Base-by-base conservation (phyloP, 2,329 filamentous ascomycete species). In the Aspergillus floridensis region DNA sequence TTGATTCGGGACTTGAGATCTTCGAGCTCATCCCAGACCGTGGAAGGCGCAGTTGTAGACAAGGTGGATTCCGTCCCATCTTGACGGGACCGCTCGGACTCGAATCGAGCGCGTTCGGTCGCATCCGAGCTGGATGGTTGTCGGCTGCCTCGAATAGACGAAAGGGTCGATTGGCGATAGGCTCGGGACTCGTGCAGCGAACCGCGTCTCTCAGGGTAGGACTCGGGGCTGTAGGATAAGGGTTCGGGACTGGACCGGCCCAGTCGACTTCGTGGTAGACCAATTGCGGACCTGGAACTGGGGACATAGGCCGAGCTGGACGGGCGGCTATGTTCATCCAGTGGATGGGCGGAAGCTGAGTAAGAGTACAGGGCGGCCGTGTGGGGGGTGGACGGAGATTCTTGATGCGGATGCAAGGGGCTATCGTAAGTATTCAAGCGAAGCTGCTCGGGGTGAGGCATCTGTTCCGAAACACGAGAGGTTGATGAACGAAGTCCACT, bases 21-120 rank as follows among this genome's bases (percentile, higher is more conserved):
- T 68, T 98, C 95, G 29, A 99, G 79, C 75, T 99, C 95, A 72
- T 98, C 95, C 95, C 95, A 99, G 2, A 99, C 91, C 0, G 92
- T 97, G 2, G 92, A 96, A 12, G 93, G 91, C 1, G 91, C 92
- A 1, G 89, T 92, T 0, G 91, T 95, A 0, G 95, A 98, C 35
- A 90, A 83, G 0, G 90, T 93, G 0, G 95, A 98, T 68, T 95
- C 92, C 0, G 92, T 92, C 8, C 88, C 88, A 68, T 93, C 88
- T 21, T 71, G 67, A 55, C 72, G 70, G 31, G 75, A 54, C 54
- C 71, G 74, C 24, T 77, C 74, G n/a, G 61, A 54, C 11, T 72
- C 75, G 56, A 66, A 65, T 60, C 63, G 74, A 52, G 64, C 68
- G 57, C 69, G 72, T 58, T 75, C 74, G 7, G 70, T 72, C 51